These are phyloP conservation scores for Sugiyamaella grinbergsii DNA, from an alignment of 1,139 yeast species.

Conservation along the genomic window DNA sequence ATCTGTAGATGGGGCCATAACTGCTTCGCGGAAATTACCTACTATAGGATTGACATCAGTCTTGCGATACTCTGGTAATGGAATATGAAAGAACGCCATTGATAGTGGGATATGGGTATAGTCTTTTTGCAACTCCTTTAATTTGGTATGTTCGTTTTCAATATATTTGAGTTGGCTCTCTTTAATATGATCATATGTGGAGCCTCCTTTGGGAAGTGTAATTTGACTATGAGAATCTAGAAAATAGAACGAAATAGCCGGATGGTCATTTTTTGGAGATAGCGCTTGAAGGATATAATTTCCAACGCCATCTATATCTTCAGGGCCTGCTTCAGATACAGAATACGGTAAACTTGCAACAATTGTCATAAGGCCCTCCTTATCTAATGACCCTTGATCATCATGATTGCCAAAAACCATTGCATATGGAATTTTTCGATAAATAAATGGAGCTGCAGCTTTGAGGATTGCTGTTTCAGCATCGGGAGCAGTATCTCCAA, in stretches of 20 bases:
- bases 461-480: constrained; percentile 76
- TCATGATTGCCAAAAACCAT: constrained; percentile 81
- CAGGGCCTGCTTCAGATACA: constrained; percentile 62
- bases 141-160: constrained; percentile 45
- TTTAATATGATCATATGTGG: constrained; percentile 87
- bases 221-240: constrained; percentile 81
- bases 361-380: constrained; percentile 61
- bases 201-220: constrained; percentile 59
- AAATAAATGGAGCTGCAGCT: constrained; percentile 70
- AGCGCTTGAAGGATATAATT: constrained; percentile 64
- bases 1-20: constrained; percentile 75
- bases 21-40: constrained; percentile 69
- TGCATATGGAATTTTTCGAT: constrained; percentile 74
- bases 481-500: constrained; percentile 71
- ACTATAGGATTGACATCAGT: constrained; percentile 46
- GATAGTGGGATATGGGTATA: constrained; percentile 56
- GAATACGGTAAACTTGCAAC: constrained; percentile 66
- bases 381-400: constrained; percentile 71
- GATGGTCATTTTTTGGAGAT: constrained; percentile 46
- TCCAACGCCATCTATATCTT: constrained; percentile 71
- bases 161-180: constrained; percentile 69
- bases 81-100: constrained; percentile 94
- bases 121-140: constrained; percentile 42
- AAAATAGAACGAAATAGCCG: constrained; percentile 66
- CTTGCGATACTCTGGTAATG: constrained; percentile 77